Evolutionary conservation across 108 stramenopile species (phyloP).

Genomic region (Skeletonema potamos): DNA sequence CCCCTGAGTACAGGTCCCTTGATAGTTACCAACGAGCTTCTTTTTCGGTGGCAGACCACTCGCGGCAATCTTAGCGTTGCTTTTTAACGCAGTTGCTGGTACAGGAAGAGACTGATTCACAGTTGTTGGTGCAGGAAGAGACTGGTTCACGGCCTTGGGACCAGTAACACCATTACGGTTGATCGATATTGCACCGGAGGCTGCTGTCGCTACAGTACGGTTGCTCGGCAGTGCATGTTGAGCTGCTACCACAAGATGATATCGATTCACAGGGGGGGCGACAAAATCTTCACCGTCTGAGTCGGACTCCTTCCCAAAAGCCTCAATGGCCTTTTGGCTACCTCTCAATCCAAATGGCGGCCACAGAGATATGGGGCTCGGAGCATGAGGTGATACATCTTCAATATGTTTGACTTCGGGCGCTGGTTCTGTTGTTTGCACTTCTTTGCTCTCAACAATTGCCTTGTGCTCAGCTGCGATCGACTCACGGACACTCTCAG

Average conservation of each 20-base stretch:
- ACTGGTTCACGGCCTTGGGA: not conserved
- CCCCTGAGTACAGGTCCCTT: not conserved
- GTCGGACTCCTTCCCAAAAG: conserved; percentile 45
- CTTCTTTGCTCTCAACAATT: conserved; percentile 7
- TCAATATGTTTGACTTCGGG: conserved; percentile 4
- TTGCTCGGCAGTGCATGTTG: not conserved
- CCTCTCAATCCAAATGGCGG: conserved; percentile 72
- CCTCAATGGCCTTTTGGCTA: conserved; percentile 47
- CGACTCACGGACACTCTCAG: not conserved
- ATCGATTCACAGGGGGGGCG: not conserved
- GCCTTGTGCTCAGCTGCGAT: not conserved
- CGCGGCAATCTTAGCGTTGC: not conserved
- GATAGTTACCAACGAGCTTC: not conserved
- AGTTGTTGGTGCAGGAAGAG: not conserved
- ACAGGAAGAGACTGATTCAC: not conserved
- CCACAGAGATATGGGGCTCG: conserved; percentile 57
- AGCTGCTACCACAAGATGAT: not conserved
- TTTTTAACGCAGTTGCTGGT: not conserved
- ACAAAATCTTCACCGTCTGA: conserved; percentile 46
- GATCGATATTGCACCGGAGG: not conserved
- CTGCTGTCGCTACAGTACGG: not conserved
- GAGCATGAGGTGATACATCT: conserved; percentile 63
- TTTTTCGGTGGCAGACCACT: not conserved
- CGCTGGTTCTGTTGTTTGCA: not conserved
- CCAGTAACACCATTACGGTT: not conserved